Evolutionary conservation across 305 asterid genomes (phyloP), one percentile per base, ranked within the genome.

Genomic region (Fraxinus greggii): DNA sequence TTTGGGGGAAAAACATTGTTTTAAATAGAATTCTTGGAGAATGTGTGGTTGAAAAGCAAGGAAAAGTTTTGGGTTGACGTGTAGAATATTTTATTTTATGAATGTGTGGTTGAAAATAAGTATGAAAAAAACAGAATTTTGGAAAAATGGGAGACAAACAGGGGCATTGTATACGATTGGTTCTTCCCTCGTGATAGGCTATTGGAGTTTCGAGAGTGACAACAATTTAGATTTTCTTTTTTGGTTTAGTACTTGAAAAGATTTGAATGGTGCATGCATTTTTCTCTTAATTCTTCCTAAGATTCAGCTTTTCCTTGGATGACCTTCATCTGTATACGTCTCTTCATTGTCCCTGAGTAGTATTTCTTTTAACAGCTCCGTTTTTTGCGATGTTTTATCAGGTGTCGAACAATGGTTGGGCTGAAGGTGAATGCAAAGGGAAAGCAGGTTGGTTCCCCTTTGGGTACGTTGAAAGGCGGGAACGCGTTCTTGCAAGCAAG

Each of bases 361-460:
- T 61, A 8, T 61, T 7, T 70, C 10, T 78, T 12, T 79, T 48
- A 56, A 24, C 24, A 15, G 70, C 32, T 38, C 7, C 8, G 5
- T 56, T 82, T 19, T 28, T 9, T 7, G 69, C 69, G 38, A 28
- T 72, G 40, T 61, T 75, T 83, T 33, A 79, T 19, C 88, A 93
- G 97, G 92, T 93, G 81, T 85, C 79, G 1, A 88, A 88, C 87
- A 89, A 90, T 75, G 97, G 97, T 1, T 93, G 97, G 96, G 97
- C 94, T 1, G 96, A 93, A 88, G 97, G 96, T 12, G 96, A 93
- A 86, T 91, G 96, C 93, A 89, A 85, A 86, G 94, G 97, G 54
- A 88, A 87, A 48, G 93, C 94, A 8, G 94, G 97, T 45, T 92
- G 97, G 96, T 91, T 93, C 81, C 96, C 96, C 0, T 81, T 84